Percentiles rank a stretch among this genome's conserved stretches.
Evolutionary conservation across 176 grass and related monocot genomes (phyloP).

Genomic region (Chrysopogon serrulatus): DNA sequence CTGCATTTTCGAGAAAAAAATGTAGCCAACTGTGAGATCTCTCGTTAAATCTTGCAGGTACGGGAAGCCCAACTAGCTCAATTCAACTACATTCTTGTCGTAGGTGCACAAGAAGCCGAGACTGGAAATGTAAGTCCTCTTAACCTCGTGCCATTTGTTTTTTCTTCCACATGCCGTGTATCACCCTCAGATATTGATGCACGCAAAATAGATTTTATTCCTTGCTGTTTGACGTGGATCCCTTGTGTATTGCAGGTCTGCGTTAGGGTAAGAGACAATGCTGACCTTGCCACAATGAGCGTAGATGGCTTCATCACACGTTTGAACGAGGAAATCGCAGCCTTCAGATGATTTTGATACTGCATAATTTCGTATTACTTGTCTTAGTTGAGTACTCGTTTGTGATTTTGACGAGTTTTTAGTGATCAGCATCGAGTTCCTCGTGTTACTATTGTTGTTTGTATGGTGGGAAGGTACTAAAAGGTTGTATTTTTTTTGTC

Average conservation of each 20-base stretch:
- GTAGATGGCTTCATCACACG: constrained; percentile 51
- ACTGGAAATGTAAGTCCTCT: constrained; percentile 51
- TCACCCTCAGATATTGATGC: neutral
- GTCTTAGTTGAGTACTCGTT: neutral
- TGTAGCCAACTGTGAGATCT: neutral
- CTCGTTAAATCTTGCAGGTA: constrained; percentile 48
- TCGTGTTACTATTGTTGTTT: neutral
- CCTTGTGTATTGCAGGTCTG: constrained; percentile 47
- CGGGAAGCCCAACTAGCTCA: constrained; percentile 86
- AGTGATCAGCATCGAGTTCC: neutral
- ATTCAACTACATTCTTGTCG: constrained; percentile 97
- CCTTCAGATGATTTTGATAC: constrained; percentile 47
- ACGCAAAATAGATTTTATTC: neutral
- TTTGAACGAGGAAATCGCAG: constrained; percentile 57
- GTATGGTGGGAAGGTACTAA: neutral
- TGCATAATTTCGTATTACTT: neutral
- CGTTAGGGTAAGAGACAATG: constrained; percentile 74
- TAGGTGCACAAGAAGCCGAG: constrained; percentile 81
- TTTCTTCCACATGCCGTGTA: neutral
- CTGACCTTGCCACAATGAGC: constrained; percentile 50
- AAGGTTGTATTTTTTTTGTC: neutral
- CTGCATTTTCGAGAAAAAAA: too few species aligned
- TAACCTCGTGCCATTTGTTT: neutral
- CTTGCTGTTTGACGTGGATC: neutral
- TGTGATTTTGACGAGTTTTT: neutral